These are phyloP conservation scores for Boletellus sp. DNA, from an alignment of 768 basidiomycete species.

Conservation along the genomic window DNA sequence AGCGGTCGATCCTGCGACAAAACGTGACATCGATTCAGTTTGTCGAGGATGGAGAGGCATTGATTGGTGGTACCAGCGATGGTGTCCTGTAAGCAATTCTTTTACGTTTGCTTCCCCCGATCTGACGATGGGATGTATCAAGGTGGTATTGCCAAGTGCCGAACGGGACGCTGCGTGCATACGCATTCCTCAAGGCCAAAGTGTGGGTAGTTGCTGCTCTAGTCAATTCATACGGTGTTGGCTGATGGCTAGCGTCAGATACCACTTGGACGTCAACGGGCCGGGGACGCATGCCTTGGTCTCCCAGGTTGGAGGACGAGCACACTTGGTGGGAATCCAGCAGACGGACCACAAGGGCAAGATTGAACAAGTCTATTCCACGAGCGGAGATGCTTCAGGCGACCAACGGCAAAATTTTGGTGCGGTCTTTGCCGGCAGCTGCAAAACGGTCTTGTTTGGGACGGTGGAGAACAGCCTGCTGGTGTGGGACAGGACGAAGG, in stretches of 20 bases:
- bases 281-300: conserved; percentile 50
- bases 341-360: conserved; percentile 48
- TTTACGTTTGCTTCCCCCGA: neutral
- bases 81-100: conserved; percentile 53
- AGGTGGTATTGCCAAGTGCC: conserved; percentile 71
- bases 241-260: conserved; percentile 35
- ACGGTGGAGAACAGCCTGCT: conserved; percentile 50
- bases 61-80: conserved; percentile 67
- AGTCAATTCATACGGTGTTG: neutral
- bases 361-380: conserved; percentile 51
- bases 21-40: conserved; percentile 65
- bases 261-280: conserved; percentile 50
- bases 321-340: conserved; percentile 50
- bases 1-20: conserved; percentile 60
- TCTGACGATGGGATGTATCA: conserved; percentile 10
- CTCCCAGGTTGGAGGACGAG: conserved; percentile 46
- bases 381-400: conserved; percentile 30
- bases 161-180: conserved; percentile 60
- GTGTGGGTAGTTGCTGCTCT: conserved; percentile 42
- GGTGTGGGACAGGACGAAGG: conserved; percentile 59
- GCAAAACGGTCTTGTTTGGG: conserved; percentile 57
- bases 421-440: conserved; percentile 51
- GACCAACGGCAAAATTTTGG: conserved; percentile 39
- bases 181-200: conserved; percentile 53
- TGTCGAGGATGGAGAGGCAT: conserved; percentile 56